Conservation (phyloP, 768 basidiomycete genomes). For the Boletus subcaerulescens region DNA sequence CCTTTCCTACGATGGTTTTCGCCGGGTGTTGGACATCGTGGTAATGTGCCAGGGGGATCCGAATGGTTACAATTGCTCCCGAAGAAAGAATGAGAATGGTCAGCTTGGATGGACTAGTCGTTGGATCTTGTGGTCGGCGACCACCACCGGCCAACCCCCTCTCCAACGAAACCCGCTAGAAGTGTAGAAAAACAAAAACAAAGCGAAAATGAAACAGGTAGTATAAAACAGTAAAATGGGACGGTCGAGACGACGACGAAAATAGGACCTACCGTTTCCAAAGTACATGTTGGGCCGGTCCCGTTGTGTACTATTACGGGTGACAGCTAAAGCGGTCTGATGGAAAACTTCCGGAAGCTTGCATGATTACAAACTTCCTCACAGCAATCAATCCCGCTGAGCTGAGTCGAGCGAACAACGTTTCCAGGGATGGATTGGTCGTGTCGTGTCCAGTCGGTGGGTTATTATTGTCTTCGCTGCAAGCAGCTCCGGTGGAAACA, state of each 20-base stretch:
- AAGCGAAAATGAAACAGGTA: too few species aligned
- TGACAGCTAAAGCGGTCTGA: too few species aligned
- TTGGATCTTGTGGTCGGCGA: background rate
- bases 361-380: background rate
- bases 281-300: background rate
- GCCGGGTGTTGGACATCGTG: background rate
- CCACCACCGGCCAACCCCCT: background rate
- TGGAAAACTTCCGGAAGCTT: background rate
- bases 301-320: background rate
- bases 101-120: background rate
- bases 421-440: too few species aligned
- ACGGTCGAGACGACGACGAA: background rate
- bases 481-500: slow-evolving; percentile 2
- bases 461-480: background rate
- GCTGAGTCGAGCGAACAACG: background rate
- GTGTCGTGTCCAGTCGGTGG: background rate
- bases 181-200: too few species aligned
- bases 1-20: background rate
- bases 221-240: too few species aligned
- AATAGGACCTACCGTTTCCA: background rate
- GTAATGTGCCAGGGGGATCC: background rate
- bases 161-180: too few species aligned
- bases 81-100: background rate
- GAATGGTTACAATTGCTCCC: too few species aligned
- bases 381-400: background rate